Evolutionary conservation across 2,329 filamentous ascomycete genomes (phyloP).

Genomic region (Ophiostoma tasmaniense): DNA sequence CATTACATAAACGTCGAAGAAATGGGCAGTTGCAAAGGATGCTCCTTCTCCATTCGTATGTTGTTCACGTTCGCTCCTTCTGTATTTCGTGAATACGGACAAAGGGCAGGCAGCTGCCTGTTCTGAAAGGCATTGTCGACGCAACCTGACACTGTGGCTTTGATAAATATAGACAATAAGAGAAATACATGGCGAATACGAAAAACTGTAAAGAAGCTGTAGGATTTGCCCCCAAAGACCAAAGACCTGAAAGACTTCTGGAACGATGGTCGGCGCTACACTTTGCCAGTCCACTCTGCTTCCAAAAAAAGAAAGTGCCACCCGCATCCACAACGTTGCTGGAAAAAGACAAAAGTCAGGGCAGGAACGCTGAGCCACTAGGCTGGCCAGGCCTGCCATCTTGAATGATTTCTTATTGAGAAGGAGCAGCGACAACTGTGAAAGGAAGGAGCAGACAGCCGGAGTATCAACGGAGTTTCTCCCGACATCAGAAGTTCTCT

Average conservation of each 20-base stretch:
- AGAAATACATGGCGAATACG: background rate
- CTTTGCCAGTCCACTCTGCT: background rate
- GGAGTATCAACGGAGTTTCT: background rate
- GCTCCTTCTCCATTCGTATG: background rate
- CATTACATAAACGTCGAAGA: background rate
- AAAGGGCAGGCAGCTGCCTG: background rate
- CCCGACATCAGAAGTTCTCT: background rate
- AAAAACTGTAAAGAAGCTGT: background rate
- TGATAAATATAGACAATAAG: background rate
- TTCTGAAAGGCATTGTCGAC: background rate
- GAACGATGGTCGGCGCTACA: conserved; percentile 6
- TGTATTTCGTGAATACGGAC: background rate
- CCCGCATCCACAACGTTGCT: conserved; percentile 1
- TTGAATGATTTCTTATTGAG: background rate
- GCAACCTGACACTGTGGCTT: too few relatives aligned
- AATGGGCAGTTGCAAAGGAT: background rate
- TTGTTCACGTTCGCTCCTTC: background rate
- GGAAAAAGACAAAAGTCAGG: background rate
- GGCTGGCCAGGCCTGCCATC: background rate
- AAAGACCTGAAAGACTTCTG: conserved; percentile 8
- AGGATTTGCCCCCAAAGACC: background rate
- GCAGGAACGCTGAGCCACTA: background rate
- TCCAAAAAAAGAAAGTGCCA: conserved; percentile 17
- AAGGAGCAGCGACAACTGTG: background rate
- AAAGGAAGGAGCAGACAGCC: background rate